phyloP scores from a whole-genome alignment of 2,329 filamentous ascomycete species.

The Sarocladium strictum region DNA sequence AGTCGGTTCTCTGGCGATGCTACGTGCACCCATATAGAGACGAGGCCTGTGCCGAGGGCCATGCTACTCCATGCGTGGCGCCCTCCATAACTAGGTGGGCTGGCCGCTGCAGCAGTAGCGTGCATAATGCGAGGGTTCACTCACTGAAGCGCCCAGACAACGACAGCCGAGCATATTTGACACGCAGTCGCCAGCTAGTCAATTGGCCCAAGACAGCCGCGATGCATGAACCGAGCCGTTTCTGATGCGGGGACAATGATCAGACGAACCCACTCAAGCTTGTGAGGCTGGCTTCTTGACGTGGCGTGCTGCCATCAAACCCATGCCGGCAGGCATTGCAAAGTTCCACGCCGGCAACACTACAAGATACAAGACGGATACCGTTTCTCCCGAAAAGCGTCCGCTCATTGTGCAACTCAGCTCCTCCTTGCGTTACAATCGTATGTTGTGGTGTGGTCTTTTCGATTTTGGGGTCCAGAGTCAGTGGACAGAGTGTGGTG shows the following conservation, averaged over 20 bases:
- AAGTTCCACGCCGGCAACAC: too few relatives aligned
- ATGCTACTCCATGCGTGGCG: neutral
- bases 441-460: neutral
- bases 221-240: slow-evolving; percentile 1
- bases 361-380: too few relatives aligned
- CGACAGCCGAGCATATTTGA: neutral
- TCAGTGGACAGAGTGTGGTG: neutral
- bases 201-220: neutral
- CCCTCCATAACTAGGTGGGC: neutral
- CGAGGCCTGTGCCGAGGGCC: neutral
- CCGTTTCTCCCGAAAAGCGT: too few relatives aligned
- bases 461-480: neutral
- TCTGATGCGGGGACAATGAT: neutral
- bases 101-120: slow-evolving; percentile 5
- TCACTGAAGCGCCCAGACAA: neutral
- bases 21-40: too few relatives aligned
- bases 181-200: neutral
- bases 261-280: neutral
- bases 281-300: neutral
- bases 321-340: too few relatives aligned
- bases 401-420: too few relatives aligned
- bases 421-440: neutral
- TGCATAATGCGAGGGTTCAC: neutral
- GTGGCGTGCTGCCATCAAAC: too few relatives aligned
- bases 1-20: too few relatives aligned